phyloP scores from a whole-genome alignment of 305 asterid species.

The Solanum hybrid region DNA sequence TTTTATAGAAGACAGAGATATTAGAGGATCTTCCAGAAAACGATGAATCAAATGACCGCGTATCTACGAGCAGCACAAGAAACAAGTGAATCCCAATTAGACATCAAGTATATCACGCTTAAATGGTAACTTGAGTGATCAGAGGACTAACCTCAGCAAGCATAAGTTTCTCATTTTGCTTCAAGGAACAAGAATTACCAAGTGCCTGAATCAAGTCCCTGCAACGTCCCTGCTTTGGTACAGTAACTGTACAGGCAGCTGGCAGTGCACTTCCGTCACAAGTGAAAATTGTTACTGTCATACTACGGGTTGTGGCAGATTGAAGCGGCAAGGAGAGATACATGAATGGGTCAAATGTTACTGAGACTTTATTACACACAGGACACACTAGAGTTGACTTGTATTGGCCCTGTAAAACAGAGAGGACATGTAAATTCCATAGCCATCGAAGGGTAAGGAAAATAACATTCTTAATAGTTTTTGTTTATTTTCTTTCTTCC shows the following conservation, averaged over 20 bases:
- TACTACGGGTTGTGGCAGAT: constrained; percentile 74
- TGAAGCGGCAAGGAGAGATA: constrained; percentile 93
- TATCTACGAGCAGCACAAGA: constrained; percentile 43
- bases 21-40: constrained; percentile 87
- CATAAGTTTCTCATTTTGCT: constrained; percentile 76
- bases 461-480: not conserved
- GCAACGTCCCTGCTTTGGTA: constrained; percentile 95
- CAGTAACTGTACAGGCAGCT: constrained; percentile 65
- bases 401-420: constrained; percentile 81
- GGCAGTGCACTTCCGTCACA: constrained; percentile 95
- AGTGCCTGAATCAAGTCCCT: constrained; percentile 91
- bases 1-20: constrained; percentile 66
- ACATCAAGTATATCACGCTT: constrained; percentile 7
- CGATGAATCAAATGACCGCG: constrained; percentile 88
- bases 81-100: constrained; percentile 7
- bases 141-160: constrained; percentile 77
- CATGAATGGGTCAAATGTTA: constrained; percentile 98
- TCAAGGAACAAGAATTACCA: constrained; percentile 67
- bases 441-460: not conserved
- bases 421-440: not conserved
- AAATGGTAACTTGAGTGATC: not conserved
- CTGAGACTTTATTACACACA: constrained; percentile 79
- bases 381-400: constrained; percentile 99
- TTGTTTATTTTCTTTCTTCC: not conserved
- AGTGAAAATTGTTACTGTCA: constrained; percentile 88